phyloP scores from a whole-genome alignment of 257 asterid genomes.

The Echium plantagineum region DNA sequence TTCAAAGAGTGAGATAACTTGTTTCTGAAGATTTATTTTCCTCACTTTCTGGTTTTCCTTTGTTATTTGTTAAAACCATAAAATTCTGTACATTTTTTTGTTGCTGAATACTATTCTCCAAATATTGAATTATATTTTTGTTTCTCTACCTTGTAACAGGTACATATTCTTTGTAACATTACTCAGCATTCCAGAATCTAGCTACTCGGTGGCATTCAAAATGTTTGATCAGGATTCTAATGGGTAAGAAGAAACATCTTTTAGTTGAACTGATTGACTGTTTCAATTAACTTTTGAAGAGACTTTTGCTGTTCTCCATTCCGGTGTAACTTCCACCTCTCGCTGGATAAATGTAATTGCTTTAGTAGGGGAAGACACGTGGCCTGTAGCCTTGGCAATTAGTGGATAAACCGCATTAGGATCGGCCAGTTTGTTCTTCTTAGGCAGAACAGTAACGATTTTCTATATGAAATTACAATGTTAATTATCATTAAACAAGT shows the following conservation, averaged over 20 bases:
- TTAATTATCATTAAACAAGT: not conserved
- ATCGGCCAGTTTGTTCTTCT: not conserved
- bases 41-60: slow-evolving; percentile 1
- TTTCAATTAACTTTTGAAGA: not conserved
- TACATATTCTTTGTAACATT: slow-evolving; percentile 81
- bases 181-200: slow-evolving; percentile 84
- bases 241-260: slow-evolving; percentile 40
- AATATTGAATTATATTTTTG: slow-evolving; percentile 14
- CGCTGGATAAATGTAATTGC: too few species aligned
- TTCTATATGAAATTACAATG: not conserved
- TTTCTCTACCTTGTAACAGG: slow-evolving; percentile 36
- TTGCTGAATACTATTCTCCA: slow-evolving; percentile 3
- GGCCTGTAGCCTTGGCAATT: not conserved
- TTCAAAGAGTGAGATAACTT: slow-evolving; percentile 62
- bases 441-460: not conserved
- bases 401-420: not conserved
- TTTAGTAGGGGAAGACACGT: not conserved
- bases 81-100: slow-evolving; percentile 5
- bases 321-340: not conserved
- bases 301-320: not conserved
- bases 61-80: not conserved
- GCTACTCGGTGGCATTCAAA: slow-evolving; percentile 87
- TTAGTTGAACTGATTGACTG: not conserved
- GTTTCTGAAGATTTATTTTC: slow-evolving; percentile 7
- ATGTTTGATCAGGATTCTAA: slow-evolving; percentile 84